A percentile compares a stretch with the other conserved stretches of the same genome.
Conservation (phyloP, 176 grass and related monocot species). For the Oropetium thomaeum region DNA sequence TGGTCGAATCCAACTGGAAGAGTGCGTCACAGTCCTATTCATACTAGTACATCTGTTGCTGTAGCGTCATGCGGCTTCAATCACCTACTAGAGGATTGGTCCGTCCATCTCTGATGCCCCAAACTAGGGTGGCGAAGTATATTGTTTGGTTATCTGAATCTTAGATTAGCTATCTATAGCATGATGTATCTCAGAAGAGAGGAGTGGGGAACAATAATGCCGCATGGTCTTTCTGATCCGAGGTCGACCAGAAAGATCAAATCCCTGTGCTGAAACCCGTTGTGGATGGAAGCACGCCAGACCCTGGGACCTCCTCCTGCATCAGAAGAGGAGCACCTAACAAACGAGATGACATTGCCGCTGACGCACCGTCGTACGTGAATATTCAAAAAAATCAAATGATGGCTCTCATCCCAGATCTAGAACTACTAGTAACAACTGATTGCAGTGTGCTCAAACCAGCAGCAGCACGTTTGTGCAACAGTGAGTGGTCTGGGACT, state of each 20-base stretch:
- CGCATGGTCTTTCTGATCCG: conserved; percentile 1
- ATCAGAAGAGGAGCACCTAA: too few relatives aligned
- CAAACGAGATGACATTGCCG: too few relatives aligned
- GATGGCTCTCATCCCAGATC: conserved; percentile 26
- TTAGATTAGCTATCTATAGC: not conserved
- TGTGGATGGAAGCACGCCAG: not conserved
- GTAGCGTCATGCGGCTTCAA: not conserved
- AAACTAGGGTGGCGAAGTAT: conserved; percentile 40
- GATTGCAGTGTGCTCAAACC: not conserved
- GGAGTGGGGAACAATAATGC: not conserved
- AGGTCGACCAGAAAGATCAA: not conserved
- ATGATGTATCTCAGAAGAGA: not conserved
- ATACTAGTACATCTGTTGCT: not conserved
- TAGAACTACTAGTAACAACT: too few relatives aligned
- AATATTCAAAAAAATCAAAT: not conserved
- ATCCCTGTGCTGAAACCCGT: not conserved
- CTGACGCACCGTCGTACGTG: not conserved
- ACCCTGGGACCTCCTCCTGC: not conserved
- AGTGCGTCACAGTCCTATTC: not conserved
- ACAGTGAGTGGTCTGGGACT: not conserved
- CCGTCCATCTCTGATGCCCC: conserved; percentile 8
- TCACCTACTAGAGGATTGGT: not conserved
- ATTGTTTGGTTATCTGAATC: not conserved
- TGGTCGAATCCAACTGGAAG: not conserved
- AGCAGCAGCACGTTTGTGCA: not conserved